phyloP scores from a whole-genome alignment of 1,284 basidiomycete genomes.

The Abortiporus biennis region DNA sequence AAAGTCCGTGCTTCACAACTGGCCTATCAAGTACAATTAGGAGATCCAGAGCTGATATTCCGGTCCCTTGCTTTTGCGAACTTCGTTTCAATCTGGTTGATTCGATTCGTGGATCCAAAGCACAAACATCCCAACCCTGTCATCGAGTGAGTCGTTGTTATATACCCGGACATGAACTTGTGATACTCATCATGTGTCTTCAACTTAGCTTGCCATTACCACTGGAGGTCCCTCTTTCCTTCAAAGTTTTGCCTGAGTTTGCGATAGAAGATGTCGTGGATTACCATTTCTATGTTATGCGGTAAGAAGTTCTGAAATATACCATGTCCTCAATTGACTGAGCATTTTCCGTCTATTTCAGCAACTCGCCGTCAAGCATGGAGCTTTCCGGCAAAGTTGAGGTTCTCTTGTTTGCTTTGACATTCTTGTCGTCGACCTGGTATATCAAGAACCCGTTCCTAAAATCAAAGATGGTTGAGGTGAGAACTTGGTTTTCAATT shows the following conservation, averaged over 20 bases:
- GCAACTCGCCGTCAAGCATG: conserved; percentile 76
- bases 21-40: conserved; percentile 81
- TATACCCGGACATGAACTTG: neutral
- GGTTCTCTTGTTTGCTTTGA: conserved; percentile 85
- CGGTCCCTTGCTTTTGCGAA: conserved; percentile 80
- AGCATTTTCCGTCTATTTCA: conserved; percentile 22
- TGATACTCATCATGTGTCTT: conserved; percentile 1
- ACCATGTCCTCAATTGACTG: neutral
- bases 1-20: conserved; percentile 67
- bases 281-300: conserved; percentile 79
- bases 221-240: conserved; percentile 76
- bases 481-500: conserved; percentile 30
- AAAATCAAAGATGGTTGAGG: conserved; percentile 96
- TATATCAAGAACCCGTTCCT: conserved; percentile 99
- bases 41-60: conserved; percentile 82
- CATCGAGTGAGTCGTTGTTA: conserved; percentile 49
- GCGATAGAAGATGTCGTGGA: conserved; percentile 93
- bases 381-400: conserved; percentile 82
- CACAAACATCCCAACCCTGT: conserved; percentile 70
- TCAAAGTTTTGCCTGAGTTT: conserved; percentile 92
- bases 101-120: conserved; percentile 86
- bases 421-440: conserved; percentile 91
- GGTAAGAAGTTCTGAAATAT: conserved; percentile 39
- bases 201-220: conserved; percentile 74
- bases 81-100: conserved; percentile 93